Evolutionary conservation across 2,329 filamentous ascomycete species (phyloP).

Genomic region (Drechslerella stenobrocha): DNA sequence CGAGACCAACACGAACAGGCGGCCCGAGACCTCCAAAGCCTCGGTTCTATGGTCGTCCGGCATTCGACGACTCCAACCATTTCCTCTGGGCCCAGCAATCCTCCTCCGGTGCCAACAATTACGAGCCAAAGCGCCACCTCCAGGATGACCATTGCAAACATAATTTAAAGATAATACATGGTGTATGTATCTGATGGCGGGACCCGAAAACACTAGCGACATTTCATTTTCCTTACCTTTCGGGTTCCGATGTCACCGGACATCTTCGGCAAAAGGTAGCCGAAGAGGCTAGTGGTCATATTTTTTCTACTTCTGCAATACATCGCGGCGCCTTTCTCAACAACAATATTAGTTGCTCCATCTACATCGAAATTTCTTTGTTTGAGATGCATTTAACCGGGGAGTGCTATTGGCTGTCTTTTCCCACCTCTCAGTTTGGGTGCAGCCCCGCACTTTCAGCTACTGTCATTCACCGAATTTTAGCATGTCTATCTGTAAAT

Average conservation of each 20-base stretch:
- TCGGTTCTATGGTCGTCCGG: slow-evolving; percentile 37
- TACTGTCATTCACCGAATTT: slow-evolving; percentile 37
- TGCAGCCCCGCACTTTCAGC: slow-evolving; percentile 25
- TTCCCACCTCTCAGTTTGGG: slow-evolving; percentile 21
- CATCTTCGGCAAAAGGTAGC: slow-evolving; percentile 45
- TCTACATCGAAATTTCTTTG: slow-evolving; percentile 19
- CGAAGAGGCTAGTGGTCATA: slow-evolving; percentile 28
- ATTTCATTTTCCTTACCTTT: slow-evolving; percentile 26
- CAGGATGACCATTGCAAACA: slow-evolving; percentile 48
- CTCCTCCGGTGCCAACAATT: slow-evolving; percentile 2
- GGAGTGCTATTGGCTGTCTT: slow-evolving; percentile 26
- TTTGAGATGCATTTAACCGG: slow-evolving; percentile 49
- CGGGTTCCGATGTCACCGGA: slow-evolving; percentile 38
- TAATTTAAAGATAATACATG: slow-evolving; percentile 36
- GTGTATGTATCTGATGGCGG: background rate
- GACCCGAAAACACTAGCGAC: slow-evolving; percentile 36
- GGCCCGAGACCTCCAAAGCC: slow-evolving; percentile 47
- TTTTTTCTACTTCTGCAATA: slow-evolving; percentile 43
- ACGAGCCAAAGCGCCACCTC: slow-evolving; percentile 38
- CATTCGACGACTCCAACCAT: slow-evolving; percentile 22
- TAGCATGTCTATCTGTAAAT: slow-evolving; percentile 48
- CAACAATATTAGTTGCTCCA: slow-evolving; percentile 18
- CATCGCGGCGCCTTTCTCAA: slow-evolving; percentile 38
- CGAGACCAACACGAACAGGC: slow-evolving; percentile 50
- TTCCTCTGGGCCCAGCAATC: slow-evolving; percentile 19